Evolutionary conservation across 2,329 filamentous ascomycete genomes (phyloP).

Genomic region (Epichloe sibirici): DNA sequence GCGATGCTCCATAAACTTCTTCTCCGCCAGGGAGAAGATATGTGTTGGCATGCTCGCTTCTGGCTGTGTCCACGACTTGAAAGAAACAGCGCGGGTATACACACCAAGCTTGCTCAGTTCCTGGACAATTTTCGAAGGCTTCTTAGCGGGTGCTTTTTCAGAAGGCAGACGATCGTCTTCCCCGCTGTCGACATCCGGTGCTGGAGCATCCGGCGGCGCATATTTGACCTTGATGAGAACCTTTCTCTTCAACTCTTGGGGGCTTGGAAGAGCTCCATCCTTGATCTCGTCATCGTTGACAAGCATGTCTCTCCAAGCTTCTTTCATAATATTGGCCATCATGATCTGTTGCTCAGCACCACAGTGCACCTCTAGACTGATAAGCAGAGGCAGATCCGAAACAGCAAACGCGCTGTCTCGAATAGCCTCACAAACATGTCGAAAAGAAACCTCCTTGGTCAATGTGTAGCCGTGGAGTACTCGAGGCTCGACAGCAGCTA

Average conservation of each 20-base stretch:
- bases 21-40: constrained; percentile 57
- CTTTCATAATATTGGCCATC: constrained; percentile 87
- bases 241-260: constrained; percentile 58
- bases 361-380: constrained; percentile 89
- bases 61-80: constrained; percentile 64
- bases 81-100: constrained; percentile 74
- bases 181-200: constrained; percentile 18
- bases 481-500: constrained; percentile 49
- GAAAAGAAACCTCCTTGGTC: constrained; percentile 78
- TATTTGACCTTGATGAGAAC: constrained; percentile 80
- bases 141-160: constrained; percentile 27
- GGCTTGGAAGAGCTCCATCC: constrained; percentile 47
- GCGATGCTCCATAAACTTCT: constrained; percentile 49
- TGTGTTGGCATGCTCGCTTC: constrained; percentile 53
- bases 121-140: constrained; percentile 55
- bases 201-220: constrained; percentile 29
- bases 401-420: constrained; percentile 64
- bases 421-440: constrained; percentile 73
- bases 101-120: constrained; percentile 64
- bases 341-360: constrained; percentile 66
- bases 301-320: constrained; percentile 66
- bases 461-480: constrained; percentile 84
- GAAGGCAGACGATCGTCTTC: constrained; percentile 28
- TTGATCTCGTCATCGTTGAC: constrained; percentile 42
- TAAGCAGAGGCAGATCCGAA: constrained; percentile 74